Conservation (phyloP, 345 rosid genomes). For the Lepidium didymum region DNA sequence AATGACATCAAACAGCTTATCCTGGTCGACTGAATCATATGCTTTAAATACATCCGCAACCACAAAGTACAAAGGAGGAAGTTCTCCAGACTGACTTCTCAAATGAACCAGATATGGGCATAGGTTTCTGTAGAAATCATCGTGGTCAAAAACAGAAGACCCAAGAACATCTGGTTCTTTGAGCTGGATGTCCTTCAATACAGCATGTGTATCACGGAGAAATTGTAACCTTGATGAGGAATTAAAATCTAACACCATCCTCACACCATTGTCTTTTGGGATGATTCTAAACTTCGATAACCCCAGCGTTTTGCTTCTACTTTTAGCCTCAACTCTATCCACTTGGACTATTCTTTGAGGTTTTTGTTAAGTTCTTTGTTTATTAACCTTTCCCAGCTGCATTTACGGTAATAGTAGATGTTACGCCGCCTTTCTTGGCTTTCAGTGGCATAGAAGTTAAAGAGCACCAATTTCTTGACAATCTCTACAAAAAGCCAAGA, state of each 20-base stretch:
- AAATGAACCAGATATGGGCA: slow-evolving; percentile 47
- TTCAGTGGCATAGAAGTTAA: slow-evolving; percentile 80
- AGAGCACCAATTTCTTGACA: slow-evolving; percentile 57
- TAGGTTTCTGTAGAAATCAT: slow-evolving; percentile 65
- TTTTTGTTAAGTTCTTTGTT: slow-evolving; percentile 26
- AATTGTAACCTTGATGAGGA: slow-evolving; percentile 41
- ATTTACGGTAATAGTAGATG: slow-evolving; percentile 54
- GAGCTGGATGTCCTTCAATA: slow-evolving; percentile 58
- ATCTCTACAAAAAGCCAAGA: slow-evolving; percentile 66
- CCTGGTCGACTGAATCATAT: slow-evolving; percentile 74
- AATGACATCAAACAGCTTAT: slow-evolving; percentile 50
- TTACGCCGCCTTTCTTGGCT: slow-evolving; percentile 60
- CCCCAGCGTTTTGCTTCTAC: slow-evolving; percentile 35
- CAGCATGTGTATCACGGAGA: slow-evolving; percentile 62
- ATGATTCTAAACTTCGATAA: slow-evolving; percentile 64
- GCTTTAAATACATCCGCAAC: slow-evolving; percentile 82
- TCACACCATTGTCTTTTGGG: slow-evolving; percentile 61
- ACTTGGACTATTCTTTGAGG: slow-evolving; percentile 39
- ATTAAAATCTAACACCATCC: slow-evolving; percentile 65
- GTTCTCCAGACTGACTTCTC: slow-evolving; percentile 37
- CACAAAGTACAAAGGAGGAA: slow-evolving; percentile 52
- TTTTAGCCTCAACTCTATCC: slow-evolving; percentile 38
- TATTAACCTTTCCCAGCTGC: slow-evolving; percentile 54
- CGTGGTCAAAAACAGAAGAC: slow-evolving; percentile 79
- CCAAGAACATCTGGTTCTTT: slow-evolving; percentile 67